Evolutionary conservation across 495 filamentous ascomycete genomes (phyloP).

Genomic region (Penicillium verhagenii): DNA sequence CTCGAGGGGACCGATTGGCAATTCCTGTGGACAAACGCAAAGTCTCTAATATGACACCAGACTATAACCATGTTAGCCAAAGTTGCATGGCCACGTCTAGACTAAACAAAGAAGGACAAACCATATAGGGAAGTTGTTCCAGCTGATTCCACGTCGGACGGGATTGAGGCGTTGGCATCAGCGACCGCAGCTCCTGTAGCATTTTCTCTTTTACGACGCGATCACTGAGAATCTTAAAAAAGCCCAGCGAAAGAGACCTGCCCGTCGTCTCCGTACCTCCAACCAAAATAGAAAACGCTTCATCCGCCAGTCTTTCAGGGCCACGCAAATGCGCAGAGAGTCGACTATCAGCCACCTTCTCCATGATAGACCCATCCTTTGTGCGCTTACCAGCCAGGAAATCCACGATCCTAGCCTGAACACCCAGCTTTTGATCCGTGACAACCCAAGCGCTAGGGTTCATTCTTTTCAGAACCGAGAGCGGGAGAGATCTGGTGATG

Average conservation of each 20-base stretch:
- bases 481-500: not conserved
- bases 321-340: constrained; percentile 18
- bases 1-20: constrained; percentile 36
- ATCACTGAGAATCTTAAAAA: constrained; percentile 17
- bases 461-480: not conserved
- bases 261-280: constrained; percentile 47
- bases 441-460: constrained; percentile 15
- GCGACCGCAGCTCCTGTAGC: constrained; percentile 31
- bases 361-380: constrained; percentile 6
- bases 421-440: constrained; percentile 9
- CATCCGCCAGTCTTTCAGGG: constrained; percentile 34
- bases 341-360: constrained; percentile 3
- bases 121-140: constrained; percentile 53
- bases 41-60: constrained; percentile 44
- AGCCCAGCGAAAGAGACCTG: constrained; percentile 13
- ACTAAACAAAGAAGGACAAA: constrained; percentile 1
- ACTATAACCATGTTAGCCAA: constrained; percentile 14
- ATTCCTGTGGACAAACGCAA: constrained; percentile 46
- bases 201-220: constrained; percentile 14
- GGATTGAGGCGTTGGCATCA: constrained; percentile 29
- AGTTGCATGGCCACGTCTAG: not conserved
- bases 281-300: constrained; percentile 36
- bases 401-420: constrained; percentile 1
- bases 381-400: constrained; percentile 7
- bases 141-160: constrained; percentile 38